A percentile compares a stretch with the other conserved stretches of the same genome.
Evolutionary conservation across 2,329 filamentous ascomycete species (phyloP).

Genomic region (Ophiocordyceps polyrhachis-furcata): DNA sequence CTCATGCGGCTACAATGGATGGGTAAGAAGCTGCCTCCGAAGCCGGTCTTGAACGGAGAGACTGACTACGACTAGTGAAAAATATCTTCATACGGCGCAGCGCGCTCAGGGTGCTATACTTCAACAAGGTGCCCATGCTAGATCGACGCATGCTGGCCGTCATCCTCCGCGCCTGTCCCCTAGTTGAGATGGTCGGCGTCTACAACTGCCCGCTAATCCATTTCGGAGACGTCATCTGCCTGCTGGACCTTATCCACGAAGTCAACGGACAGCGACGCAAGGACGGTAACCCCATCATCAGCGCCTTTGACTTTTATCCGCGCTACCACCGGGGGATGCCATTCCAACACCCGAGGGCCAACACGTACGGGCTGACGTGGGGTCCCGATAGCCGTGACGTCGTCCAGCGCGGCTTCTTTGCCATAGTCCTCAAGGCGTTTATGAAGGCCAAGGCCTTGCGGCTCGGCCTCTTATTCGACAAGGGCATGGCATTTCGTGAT

Average conservation of each 20-base stretch:
- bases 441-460: constrained; percentile 14
- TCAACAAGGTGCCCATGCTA: constrained; percentile 12
- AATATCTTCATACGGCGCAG: constrained; percentile 6
- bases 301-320: constrained; percentile 16
- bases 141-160: constrained; percentile 16
- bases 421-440: constrained; percentile 15
- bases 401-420: constrained; percentile 15
- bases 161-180: constrained; percentile 14
- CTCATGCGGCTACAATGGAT: constrained; percentile 3
- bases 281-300: constrained; percentile 4
- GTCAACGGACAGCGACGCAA: constrained; percentile 11
- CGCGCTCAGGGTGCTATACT: constrained; percentile 9
- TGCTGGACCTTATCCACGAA: constrained; percentile 18
- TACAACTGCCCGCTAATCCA: constrained; percentile 19
- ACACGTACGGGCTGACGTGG: constrained; percentile 15
- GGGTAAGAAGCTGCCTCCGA: constrained; percentile 7
- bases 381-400: constrained; percentile 6
- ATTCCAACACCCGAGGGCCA: constrained; percentile 1
- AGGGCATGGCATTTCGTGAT: constrained; percentile 11
- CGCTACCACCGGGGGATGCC: constrained; percentile 12
- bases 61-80: constrained; percentile 6
- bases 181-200: constrained; percentile 15
- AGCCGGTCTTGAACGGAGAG: not conserved
- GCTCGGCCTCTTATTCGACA: constrained; percentile 12
- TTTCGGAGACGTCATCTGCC: constrained; percentile 14